Conservation (phyloP, 2,329 filamentous ascomycete species). For the Penicillium frequentans region DNA sequence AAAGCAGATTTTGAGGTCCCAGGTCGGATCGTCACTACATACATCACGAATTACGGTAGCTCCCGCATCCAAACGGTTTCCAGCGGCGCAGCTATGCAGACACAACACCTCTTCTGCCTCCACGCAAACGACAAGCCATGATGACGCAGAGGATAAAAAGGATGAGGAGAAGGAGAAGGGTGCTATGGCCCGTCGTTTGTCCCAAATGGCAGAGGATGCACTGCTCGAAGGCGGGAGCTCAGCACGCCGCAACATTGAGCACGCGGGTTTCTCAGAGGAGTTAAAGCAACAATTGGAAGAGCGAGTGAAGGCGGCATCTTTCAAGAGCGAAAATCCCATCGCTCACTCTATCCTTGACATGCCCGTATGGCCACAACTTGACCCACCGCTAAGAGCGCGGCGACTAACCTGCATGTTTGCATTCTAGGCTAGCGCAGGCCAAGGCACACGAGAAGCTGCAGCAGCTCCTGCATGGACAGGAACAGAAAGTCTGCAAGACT, state of each 20-base stretch:
- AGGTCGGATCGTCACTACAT: conserved; percentile 13
- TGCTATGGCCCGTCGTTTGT: conserved; percentile 59
- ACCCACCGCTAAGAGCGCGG: neutral
- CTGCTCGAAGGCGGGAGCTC: conserved; percentile 56
- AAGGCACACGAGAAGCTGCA: conserved; percentile 68
- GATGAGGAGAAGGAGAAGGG: conserved; percentile 44
- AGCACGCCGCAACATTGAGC: conserved; percentile 57
- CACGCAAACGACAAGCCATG: conserved; percentile 9
- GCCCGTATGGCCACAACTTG: conserved; percentile 40
- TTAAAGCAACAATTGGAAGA: conserved; percentile 60
- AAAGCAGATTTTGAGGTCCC: conserved; percentile 15
- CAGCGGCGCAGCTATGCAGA: conserved; percentile 21
- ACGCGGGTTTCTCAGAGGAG: conserved; percentile 63
- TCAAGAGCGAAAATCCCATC: conserved; percentile 53
- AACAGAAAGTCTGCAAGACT: conserved; percentile 70
- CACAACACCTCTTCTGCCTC: conserved; percentile 20
- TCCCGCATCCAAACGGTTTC: conserved; percentile 20
- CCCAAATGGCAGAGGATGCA: conserved; percentile 61
- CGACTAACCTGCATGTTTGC: neutral
- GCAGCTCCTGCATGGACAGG: conserved; percentile 74
- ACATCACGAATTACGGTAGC: conserved; percentile 11
- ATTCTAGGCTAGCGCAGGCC: conserved; percentile 58
- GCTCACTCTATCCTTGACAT: conserved; percentile 56
- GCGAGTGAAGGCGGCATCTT: conserved; percentile 57
- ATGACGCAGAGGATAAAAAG: conserved; percentile 9